phyloP scores from a whole-genome alignment of 2,329 filamentous ascomycete species.

The Amesomyces nigricolor region DNA sequence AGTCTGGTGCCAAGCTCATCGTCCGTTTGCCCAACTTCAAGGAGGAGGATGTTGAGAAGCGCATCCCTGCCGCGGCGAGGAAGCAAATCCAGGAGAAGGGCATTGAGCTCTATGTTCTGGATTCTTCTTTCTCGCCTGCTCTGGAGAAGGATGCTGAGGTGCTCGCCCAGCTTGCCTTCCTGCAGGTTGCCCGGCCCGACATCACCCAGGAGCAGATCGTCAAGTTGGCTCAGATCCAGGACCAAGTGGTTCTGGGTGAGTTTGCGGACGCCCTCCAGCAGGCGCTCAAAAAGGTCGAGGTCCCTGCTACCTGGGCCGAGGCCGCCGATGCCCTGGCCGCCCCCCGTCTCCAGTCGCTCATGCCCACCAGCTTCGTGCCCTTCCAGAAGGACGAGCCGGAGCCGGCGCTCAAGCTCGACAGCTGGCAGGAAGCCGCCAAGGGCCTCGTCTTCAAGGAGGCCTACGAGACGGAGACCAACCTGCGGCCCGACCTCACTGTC shows the following conservation, averaged over 20 bases:
- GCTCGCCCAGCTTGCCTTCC: slow-evolving; percentile 74
- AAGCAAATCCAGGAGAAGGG: slow-evolving; percentile 66
- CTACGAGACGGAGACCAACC: slow-evolving; percentile 64
- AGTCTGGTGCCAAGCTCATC: slow-evolving; percentile 65
- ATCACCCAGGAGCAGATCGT: slow-evolving; percentile 56
- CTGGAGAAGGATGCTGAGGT: slow-evolving; percentile 61
- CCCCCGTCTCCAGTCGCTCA: slow-evolving; percentile 63
- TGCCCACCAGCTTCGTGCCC: slow-evolving; percentile 73
- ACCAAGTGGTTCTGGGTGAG: slow-evolving; percentile 46
- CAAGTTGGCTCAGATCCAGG: slow-evolving; percentile 57
- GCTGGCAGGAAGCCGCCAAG: slow-evolving; percentile 83
- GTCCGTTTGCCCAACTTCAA: slow-evolving; percentile 74
- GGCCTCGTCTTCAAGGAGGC: slow-evolving; percentile 91
- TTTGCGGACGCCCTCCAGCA: slow-evolving; percentile 62
- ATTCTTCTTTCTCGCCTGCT: slow-evolving; percentile 62
- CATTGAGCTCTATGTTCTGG: slow-evolving; percentile 68
- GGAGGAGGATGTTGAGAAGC: slow-evolving; percentile 85
- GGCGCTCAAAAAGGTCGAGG: slow-evolving; percentile 65
- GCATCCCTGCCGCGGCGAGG: slow-evolving; percentile 64
- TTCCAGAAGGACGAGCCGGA: slow-evolving; percentile 74
- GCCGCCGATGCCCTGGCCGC: slow-evolving; percentile 54
- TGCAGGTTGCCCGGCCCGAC: slow-evolving; percentile 68
- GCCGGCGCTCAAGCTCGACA: slow-evolving; percentile 56
- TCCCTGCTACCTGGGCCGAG: slow-evolving; percentile 76
- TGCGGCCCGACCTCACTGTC: slow-evolving; percentile 80